Evolutionary conservation across 768 basidiomycete genomes (phyloP), one percentile per base, ranked within the genome.

Genomic region (Boletus tylopilopsis): DNA sequence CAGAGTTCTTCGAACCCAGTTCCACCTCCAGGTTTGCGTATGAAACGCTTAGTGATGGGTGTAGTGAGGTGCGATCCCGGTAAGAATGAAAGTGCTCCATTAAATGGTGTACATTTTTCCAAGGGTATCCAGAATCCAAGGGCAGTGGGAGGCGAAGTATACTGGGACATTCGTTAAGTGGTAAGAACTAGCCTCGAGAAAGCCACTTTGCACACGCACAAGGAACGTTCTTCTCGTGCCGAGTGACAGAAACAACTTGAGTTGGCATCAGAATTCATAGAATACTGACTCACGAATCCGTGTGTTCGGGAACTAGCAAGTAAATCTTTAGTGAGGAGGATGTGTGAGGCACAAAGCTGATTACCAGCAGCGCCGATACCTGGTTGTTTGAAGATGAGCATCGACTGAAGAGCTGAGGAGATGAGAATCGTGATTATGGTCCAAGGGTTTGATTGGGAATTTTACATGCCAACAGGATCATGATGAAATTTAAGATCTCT

Each of bases 121-220:
- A 99, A 73, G 0, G 95, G 90, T 50, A 98, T 89, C 96, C 96
- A 99, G 64, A 94, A 91, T 2, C 96, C 96, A 19, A 98, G 78
- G 0, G 96, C 96, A 9, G 83, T 84, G 0, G 90, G 90, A 11
- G 96, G 96, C 34, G 88, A 75, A 9, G 94, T 96, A 69, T 95
- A 97, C 83, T 98, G 64, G 36, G 70, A 25, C 12, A 40, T 11
- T 36, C 6, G 23, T 61, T 24, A 52, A n/a, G 40, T 18, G 30
- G 54, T 29, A 44, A 23, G 34, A 24, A 34, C 23, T 27, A 18
- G 49, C 16, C 12, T 16, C 4, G 13, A 37, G 13, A n/a, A 36
- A 13, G 16, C 29, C 6, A 18, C 11, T 27, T 7, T 9, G 12
- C 22, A 23, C 42, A 60, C 80, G 59, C 57, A 88, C 87, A 51